phyloP scores from a whole-genome alignment of 2,329 filamentous ascomycete species.

The Fusarium neocosmosporiellum region DNA sequence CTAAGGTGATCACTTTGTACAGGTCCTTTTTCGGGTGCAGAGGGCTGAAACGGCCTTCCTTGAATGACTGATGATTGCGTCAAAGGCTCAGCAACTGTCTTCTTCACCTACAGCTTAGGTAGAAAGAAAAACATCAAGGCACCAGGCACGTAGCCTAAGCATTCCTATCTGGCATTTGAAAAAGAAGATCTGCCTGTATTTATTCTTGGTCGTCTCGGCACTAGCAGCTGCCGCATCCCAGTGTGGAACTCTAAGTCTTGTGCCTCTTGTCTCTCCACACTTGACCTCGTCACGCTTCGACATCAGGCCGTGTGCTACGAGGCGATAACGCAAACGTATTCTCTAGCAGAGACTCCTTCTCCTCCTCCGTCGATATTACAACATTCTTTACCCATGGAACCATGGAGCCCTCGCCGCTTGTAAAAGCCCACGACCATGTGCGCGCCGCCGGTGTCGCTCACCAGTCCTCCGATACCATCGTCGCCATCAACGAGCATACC shows the following conservation, averaged over 20 bases:
- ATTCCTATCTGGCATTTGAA: neutral
- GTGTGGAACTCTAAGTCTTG: conserved; percentile 12
- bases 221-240: neutral
- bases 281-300: conserved; percentile 34
- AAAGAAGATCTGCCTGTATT: neutral
- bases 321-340: neutral
- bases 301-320: conserved; percentile 2
- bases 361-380: neutral
- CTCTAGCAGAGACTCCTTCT: neutral
- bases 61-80: conserved; percentile 12
- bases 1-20: conserved; percentile 11
- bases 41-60: neutral
- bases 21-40: neutral
- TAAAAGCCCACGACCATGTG: conserved; percentile 87
- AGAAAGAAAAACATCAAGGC: neutral
- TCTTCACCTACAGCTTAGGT: neutral
- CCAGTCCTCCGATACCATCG: conserved; percentile 79
- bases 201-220: neutral
- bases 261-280: conserved; percentile 30
- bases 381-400: conserved; percentile 20
- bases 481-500: conserved; percentile 89
- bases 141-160: neutral
- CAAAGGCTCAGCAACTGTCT: neutral
- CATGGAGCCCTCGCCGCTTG: conserved; percentile 54
- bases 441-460: conserved; percentile 83